Percentiles rank a stretch among this genome's conserved stretches.
Conservation (phyloP, 2,329 filamentous ascomycete genomes). For the Trichoderma arundinaceum region DNA sequence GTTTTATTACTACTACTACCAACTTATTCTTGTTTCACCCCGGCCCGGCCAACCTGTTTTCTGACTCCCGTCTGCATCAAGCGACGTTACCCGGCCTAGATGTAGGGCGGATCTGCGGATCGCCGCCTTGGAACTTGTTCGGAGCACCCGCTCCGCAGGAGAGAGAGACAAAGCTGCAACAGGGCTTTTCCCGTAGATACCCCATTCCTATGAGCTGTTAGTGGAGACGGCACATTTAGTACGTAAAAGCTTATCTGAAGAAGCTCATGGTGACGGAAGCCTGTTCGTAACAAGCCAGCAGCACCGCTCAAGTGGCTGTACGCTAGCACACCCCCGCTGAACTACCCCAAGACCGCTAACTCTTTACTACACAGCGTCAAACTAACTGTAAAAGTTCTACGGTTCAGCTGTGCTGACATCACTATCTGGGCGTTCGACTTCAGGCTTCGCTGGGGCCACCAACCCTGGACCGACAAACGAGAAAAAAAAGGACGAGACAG, state of each 20-base stretch:
- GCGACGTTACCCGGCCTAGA: background rate
- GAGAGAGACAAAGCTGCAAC: background rate
- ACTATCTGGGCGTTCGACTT: background rate
- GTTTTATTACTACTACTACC: background rate
- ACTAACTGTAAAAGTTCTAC: background rate
- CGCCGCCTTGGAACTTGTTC: background rate
- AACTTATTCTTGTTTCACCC: background rate
- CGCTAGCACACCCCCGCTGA: conserved; percentile 19
- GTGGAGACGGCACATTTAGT: conserved; percentile 19
- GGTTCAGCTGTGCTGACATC: conserved; percentile 28
- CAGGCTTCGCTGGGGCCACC: conserved; percentile 17
- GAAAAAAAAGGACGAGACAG: background rate
- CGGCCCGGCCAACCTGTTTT: background rate
- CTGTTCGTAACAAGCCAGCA: background rate
- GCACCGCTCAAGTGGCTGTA: background rate
- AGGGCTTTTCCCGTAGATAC: too few relatives aligned
- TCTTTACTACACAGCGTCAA: background rate
- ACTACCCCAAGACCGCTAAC: conserved; percentile 9
- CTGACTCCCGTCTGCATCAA: background rate
- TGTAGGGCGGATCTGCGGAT: background rate
- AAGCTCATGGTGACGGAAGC: background rate
- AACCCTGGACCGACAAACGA: conserved; percentile 15
- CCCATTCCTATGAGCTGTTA: conserved; percentile 1
- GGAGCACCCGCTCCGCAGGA: conserved; percentile 18
- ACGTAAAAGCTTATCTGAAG: conserved; percentile 18